Evolutionary conservation across 192 early-diverging fungal species (phyloP), one percentile per base, ranked within the genome.

Genomic region (Funneliformis geosporum): DNA sequence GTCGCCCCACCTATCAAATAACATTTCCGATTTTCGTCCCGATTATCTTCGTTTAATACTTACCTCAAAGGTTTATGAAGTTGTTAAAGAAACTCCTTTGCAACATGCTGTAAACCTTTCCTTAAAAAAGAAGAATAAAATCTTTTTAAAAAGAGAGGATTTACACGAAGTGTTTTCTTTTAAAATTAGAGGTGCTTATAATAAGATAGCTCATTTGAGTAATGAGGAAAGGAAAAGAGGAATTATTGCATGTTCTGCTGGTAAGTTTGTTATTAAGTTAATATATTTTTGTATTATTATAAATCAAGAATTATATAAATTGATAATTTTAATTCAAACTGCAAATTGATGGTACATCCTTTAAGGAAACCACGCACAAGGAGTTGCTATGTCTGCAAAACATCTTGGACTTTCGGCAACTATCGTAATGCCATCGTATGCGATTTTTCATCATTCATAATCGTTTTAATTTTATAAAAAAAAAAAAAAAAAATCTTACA

Each of bases 101-200:
- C 91, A 92, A 46, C 83, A 88, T 8, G 97, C 98, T 8, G 80
- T 87, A 72, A 97, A 97, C 79, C 87, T 99, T 75, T 95, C 94
- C 12, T 62, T 85, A 16, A 90, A 92, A n/a, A 70, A 88, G 60
- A 78, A 84, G 1, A 94, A 94, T 85, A 87, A 85, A 21, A 87
- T 99, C 67, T 90, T 87, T 23, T 80, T 99, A 47, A 99, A 99
- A 84, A 92, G 98, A 60, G 98, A 99, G 80, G 98, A 99, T 85
- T 87, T 98, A 70, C 96, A 98, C 78, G 92, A 95, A 16, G 96
- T 98, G 28, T 99, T 99, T 79, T 96, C 94, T 14, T 99, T 99
- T 91, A 99, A 99, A 89, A 92, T 96, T 80, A 91, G 98, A 28
- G 98, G 98, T 21, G 98, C 98, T 4, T 96, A 97, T 88, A 98